A percentile compares a stretch with the other conserved stretches of the same genome.
These are phyloP conservation scores for Fragilaria crotonensis DNA, from an alignment of 108 stramenopile species.

Conservation along the genomic window DNA sequence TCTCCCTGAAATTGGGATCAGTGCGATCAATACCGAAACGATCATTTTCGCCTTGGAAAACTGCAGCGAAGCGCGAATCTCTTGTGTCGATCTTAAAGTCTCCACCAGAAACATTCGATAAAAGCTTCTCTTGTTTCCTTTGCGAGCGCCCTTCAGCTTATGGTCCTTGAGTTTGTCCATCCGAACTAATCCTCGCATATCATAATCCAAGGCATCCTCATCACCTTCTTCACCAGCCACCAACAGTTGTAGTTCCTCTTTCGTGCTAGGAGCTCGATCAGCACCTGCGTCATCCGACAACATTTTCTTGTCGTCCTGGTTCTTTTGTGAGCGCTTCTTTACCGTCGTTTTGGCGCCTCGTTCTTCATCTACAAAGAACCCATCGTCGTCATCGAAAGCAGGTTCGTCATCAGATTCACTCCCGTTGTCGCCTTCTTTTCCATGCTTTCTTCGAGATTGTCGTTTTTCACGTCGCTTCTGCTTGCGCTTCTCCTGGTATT, in stretches of 20 bases:
- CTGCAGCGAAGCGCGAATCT: slow-evolving; percentile 83
- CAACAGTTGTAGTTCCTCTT: slow-evolving; percentile 67
- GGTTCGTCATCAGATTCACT: slow-evolving; percentile 15
- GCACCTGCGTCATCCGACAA: not conserved
- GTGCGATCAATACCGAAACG: slow-evolving; percentile 92
- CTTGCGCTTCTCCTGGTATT: slow-evolving; percentile 81
- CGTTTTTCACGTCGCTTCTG: slow-evolving; percentile 67
- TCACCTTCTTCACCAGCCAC: slow-evolving; percentile 75
- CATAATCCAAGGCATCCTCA: slow-evolving; percentile 64
- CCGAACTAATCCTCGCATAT: slow-evolving; percentile 76
- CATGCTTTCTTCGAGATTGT: slow-evolving; percentile 31
- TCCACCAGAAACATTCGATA: slow-evolving; percentile 64
- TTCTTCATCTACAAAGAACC: slow-evolving; percentile 38
- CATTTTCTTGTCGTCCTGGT: slow-evolving; percentile 7
- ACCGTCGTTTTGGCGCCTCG: slow-evolving; percentile 1
- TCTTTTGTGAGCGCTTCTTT: not conserved
- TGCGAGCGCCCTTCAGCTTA: slow-evolving; percentile 68
- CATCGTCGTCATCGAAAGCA: slow-evolving; percentile 16
- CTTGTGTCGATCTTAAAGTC: slow-evolving; percentile 74
- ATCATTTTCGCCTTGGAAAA: slow-evolving; percentile 84
- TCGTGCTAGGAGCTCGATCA: slow-evolving; percentile 23
- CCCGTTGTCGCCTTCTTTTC: slow-evolving; percentile 15
- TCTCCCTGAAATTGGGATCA: slow-evolving; percentile 80
- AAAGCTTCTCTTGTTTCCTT: slow-evolving; percentile 68
- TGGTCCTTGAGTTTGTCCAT: slow-evolving; percentile 73